A percentile compares a stretch with the other conserved stretches of the same genome.
phyloP scores from a whole-genome alignment of 139 green algal species.

The Chloropicon primus region DNA sequence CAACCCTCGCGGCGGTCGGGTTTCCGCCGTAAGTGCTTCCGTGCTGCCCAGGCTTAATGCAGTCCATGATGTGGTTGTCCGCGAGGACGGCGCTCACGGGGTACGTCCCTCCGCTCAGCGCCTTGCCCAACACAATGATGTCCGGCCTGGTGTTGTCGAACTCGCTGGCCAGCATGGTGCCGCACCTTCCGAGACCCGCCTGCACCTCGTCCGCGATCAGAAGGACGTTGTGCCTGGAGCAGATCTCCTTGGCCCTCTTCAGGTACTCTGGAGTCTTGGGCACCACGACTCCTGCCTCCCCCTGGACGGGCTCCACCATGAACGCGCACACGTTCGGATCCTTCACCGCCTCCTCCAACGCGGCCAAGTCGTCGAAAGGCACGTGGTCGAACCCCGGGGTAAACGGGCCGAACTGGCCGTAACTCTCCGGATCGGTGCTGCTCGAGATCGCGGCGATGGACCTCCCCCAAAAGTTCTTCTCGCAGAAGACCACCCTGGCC shows the following conservation, averaged over 20 bases:
- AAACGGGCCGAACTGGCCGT: conserved; percentile 66
- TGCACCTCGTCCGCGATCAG: conserved; percentile 89
- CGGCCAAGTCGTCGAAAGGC: conserved; percentile 83
- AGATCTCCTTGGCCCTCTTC: conserved; percentile 42
- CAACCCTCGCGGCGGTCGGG: conserved; percentile 74
- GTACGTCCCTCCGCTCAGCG: conserved; percentile 75
- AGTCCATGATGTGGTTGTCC: conserved; percentile 53
- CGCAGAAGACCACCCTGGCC: conserved; percentile 83
- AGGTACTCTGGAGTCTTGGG: conserved; percentile 72
- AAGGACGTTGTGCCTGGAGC: conserved; percentile 72
- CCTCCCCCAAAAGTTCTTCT: conserved; percentile 92
- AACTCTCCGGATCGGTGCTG: conserved; percentile 62
- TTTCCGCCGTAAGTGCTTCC: conserved; percentile 89
- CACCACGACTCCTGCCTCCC: conserved; percentile 85
- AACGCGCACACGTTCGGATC: conserved; percentile 84
- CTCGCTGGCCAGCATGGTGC: conserved; percentile 71
- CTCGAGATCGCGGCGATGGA: conserved; percentile 82
- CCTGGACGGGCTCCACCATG: conserved; percentile 96
- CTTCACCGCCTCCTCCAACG: conserved; percentile 53
- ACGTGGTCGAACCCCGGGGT: conserved; percentile 91
- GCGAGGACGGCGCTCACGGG: conserved; percentile 84
- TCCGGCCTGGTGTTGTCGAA: conserved; percentile 77
- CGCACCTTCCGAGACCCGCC: conserved; percentile 62
- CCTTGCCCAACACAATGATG: conserved; percentile 86
- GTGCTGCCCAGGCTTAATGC: conserved; percentile 68